phyloP scores from a whole-genome alignment of 2,329 filamentous ascomycete species.

The Talaromyces sp. region DNA sequence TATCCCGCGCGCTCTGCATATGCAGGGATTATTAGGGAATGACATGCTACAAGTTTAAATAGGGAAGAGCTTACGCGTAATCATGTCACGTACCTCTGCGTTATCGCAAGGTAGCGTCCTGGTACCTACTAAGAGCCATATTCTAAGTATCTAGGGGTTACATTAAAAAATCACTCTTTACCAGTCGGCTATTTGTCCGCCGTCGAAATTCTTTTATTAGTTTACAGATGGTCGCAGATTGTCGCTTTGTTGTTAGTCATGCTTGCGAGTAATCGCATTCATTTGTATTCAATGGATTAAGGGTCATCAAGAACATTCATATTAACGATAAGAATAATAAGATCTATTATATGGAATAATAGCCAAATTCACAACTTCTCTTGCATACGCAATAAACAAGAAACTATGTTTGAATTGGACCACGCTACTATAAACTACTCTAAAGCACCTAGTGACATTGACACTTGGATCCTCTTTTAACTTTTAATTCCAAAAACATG shows the following conservation, averaged over 20 bases:
- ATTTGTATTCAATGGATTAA: background rate
- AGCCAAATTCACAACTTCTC: background rate
- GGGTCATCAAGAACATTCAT: background rate
- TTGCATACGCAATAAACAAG: background rate
- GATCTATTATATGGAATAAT: background rate
- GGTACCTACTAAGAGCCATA: background rate
- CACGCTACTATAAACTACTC: background rate
- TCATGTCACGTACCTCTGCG: background rate
- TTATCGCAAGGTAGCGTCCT: background rate
- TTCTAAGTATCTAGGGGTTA: background rate
- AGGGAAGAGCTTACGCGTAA: background rate
- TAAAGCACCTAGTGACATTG: too few relatives aligned
- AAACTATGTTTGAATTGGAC: background rate
- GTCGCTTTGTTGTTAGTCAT: background rate
- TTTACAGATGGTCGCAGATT: background rate
- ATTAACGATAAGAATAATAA: background rate
- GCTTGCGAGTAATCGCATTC: background rate
- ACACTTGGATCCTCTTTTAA: too few relatives aligned
- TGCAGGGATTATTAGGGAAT: background rate
- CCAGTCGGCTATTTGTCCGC: background rate
- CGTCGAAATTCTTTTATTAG: background rate
- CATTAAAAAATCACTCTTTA: background rate
- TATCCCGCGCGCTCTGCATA: background rate
- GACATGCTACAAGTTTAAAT: background rate
- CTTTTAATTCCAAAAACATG: too few relatives aligned